Conservation (phyloP, 495 filamentous ascomycete species). For the Lichina pygmaea region DNA sequence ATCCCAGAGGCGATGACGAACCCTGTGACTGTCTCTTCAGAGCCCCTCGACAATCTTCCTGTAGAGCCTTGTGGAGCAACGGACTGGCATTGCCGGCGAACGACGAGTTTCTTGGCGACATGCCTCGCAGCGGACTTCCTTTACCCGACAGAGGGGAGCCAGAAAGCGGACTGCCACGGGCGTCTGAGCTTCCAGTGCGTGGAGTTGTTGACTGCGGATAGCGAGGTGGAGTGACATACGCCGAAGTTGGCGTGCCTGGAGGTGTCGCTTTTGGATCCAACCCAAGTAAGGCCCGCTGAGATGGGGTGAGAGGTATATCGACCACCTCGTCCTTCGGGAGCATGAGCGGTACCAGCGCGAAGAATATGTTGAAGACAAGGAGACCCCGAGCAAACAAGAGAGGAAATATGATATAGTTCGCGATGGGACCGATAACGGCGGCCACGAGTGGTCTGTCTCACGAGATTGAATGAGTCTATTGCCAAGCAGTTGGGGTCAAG, state of each 20-base stretch:
- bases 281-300: conserved; percentile 62
- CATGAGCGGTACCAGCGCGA: conserved; percentile 41
- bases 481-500: not conserved
- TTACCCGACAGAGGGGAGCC: conserved; percentile 17
- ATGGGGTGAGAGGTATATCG: conserved; percentile 78
- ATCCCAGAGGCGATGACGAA: conserved; percentile 24
- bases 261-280: conserved; percentile 37
- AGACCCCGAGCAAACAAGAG: conserved; percentile 26
- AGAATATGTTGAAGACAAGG: conserved; percentile 34
- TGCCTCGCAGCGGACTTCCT: too few species aligned
- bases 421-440: conserved; percentile 13
- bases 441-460: conserved; percentile 12
- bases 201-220: conserved; percentile 55
- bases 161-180: conserved; percentile 16
- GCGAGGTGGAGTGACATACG: conserved; percentile 63
- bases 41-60: conserved; percentile 19
- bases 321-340: conserved; percentile 44
- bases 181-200: conserved; percentile 18
- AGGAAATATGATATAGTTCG: conserved; percentile 2
- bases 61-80: conserved; percentile 39
- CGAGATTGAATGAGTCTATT: not conserved
- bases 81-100: conserved; percentile 21
- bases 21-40: conserved; percentile 36
- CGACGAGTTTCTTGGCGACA: not conserved
- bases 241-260: conserved; percentile 34